phyloP scores from a whole-genome alignment of 768 basidiomycete species.

The Punctularia strigosozonata region DNA sequence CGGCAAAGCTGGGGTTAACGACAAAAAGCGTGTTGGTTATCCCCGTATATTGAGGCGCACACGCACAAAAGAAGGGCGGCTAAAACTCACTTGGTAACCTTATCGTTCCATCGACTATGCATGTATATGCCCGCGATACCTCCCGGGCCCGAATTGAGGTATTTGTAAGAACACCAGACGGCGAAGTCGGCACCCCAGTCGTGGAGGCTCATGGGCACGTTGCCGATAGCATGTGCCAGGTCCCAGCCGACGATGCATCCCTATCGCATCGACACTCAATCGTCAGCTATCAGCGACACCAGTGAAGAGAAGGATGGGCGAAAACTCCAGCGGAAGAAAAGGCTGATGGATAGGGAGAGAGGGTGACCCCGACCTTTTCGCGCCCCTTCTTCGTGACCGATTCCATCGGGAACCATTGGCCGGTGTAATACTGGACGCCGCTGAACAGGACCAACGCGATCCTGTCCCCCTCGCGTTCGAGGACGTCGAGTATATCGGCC shows the following conservation, averaged over 20 bases:
- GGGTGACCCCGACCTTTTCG: constrained; percentile 66
- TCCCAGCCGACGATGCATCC: constrained; percentile 95
- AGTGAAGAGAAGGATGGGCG: constrained; percentile 6
- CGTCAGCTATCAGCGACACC: constrained; percentile 5
- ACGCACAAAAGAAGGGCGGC: too few relatives aligned
- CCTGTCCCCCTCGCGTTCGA: constrained; percentile 58
- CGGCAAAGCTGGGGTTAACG: constrained; percentile 51
- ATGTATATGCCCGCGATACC: constrained; percentile 93
- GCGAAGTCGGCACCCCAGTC: constrained; percentile 97
- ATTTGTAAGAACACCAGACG: constrained; percentile 98
- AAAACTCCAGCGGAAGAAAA: constrained; percentile 7
- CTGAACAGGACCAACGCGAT: constrained; percentile 90
- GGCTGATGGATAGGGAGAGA: neutral
- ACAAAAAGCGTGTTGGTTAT: constrained; percentile 4
- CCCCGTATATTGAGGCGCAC: too few relatives aligned
- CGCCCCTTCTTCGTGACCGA: constrained; percentile 70
- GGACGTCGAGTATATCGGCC: constrained; percentile 72
- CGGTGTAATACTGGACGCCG: constrained; percentile 96
- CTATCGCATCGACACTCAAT: constrained; percentile 27
- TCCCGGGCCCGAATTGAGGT: constrained; percentile 92
- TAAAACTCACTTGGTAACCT: neutral
- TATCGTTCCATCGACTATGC: constrained; percentile 68
- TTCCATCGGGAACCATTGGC: constrained; percentile 87
- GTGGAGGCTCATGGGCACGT: constrained; percentile 80
- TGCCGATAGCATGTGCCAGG: constrained; percentile 91